phyloP scores from a whole-genome alignment of 345 rosid species.

The Barbarea vulgaris region DNA sequence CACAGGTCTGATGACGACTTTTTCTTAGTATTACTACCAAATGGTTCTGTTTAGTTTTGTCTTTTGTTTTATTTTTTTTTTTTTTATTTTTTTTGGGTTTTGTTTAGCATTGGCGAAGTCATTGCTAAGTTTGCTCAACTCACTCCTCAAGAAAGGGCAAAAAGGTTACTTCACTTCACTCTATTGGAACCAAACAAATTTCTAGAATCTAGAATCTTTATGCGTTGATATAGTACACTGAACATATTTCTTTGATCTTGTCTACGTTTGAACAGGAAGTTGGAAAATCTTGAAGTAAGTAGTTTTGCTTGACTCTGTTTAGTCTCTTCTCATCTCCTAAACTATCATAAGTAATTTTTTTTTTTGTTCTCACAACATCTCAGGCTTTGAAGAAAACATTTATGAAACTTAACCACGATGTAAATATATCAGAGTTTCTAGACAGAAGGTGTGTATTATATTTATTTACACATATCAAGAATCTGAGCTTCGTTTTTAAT shows the following conservation, averaged over 20 bases:
- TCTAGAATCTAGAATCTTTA: background rate
- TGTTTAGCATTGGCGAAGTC: slow-evolving; percentile 68
- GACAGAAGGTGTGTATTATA: slow-evolving; percentile 71
- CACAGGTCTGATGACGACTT: slow-evolving; percentile 48
- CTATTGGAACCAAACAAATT: background rate
- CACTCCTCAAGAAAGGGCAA: slow-evolving; percentile 86
- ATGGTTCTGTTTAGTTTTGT: background rate
- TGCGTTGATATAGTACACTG: background rate
- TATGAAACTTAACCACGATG: slow-evolving; percentile 84
- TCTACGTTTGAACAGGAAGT: slow-evolving; percentile 60
- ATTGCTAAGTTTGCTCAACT: slow-evolving; percentile 72
- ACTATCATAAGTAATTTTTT: background rate
- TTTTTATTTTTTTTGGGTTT: background rate
- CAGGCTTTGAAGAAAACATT: slow-evolving; percentile 85
- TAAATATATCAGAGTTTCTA: slow-evolving; percentile 71
- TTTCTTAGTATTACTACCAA: background rate
- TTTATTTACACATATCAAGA: too few species aligned
- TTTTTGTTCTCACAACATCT: slow-evolving; percentile 40
- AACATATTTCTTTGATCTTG: slow-evolving; percentile 1
- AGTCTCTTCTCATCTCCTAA: background rate
- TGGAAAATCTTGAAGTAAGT: slow-evolving; percentile 93
- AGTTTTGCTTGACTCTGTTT: slow-evolving; percentile 21
- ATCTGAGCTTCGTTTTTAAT: background rate
- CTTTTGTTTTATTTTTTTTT: slow-evolving; percentile 11
- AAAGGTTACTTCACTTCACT: slow-evolving; percentile 51